Evolutionary conservation across 2,329 filamentous ascomycete genomes (phyloP).

Genomic region (Nectriaceae sp.): DNA sequence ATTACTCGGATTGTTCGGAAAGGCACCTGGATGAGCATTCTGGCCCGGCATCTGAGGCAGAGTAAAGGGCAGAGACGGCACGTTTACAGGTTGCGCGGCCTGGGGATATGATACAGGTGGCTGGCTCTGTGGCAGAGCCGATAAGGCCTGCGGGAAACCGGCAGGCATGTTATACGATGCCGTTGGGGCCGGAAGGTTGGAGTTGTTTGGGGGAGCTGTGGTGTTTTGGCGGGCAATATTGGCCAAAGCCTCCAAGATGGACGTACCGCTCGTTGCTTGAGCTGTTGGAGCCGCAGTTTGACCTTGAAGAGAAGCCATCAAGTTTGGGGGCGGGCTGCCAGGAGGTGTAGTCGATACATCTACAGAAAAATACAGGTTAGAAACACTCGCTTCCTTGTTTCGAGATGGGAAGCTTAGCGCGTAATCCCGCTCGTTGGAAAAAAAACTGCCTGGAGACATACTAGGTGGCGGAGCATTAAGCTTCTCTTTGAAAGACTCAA

Average conservation of each 20-base stretch:
- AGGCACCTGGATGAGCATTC: slow-evolving; percentile 33
- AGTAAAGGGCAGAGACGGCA: slow-evolving; percentile 47
- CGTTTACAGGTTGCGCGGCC: slow-evolving; percentile 61
- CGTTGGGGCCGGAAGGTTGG: slow-evolving; percentile 42
- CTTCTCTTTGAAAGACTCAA: slow-evolving; percentile 81
- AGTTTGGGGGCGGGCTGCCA: slow-evolving; percentile 57
- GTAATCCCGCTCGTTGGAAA: slow-evolving; percentile 3
- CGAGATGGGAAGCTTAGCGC: not conserved
- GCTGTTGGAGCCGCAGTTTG: slow-evolving; percentile 33
- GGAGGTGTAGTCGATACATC: slow-evolving; percentile 72
- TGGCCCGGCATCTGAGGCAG: slow-evolving; percentile 38
- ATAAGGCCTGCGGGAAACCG: slow-evolving; percentile 33
- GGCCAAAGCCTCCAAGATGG: slow-evolving; percentile 77
- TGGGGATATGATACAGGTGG: slow-evolving; percentile 41
- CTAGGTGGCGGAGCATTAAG: slow-evolving; percentile 64
- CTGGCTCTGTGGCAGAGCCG: slow-evolving; percentile 30
- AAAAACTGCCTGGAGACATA: slow-evolving; percentile 51
- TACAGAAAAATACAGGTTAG: slow-evolving; percentile 48
- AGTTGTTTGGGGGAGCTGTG: slow-evolving; percentile 45
- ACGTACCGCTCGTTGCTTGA: slow-evolving; percentile 49
- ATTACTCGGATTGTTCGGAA: slow-evolving; percentile 31
- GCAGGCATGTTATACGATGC: slow-evolving; percentile 43
- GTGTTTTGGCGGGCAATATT: slow-evolving; percentile 78
- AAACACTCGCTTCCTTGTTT: slow-evolving; percentile 18
- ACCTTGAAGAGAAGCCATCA: slow-evolving; percentile 41